phyloP scores from a whole-genome alignment of 805 yeast species.

The Metschnikowia aberdeeniae region DNA sequence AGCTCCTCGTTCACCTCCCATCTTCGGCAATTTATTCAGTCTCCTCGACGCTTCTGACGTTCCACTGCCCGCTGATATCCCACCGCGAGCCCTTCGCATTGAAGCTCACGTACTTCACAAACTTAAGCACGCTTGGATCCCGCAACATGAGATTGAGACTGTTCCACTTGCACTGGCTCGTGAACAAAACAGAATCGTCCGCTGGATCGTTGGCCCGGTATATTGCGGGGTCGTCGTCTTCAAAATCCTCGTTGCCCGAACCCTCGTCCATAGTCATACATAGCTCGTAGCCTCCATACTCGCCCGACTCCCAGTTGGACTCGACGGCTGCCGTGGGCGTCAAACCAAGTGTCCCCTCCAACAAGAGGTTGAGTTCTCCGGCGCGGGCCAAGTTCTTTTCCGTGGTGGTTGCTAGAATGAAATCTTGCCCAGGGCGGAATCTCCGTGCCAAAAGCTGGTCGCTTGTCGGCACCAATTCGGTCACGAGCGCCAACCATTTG shows the following conservation, averaged over 20 bases:
- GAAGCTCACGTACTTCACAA: conserved; percentile 86
- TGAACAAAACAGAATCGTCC: conserved; percentile 71
- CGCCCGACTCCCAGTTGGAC: conserved; percentile 83
- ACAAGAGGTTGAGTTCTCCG: conserved; percentile 39
- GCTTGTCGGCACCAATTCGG: conserved; percentile 57
- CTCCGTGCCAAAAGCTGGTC: conserved; percentile 74
- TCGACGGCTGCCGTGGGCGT: conserved; percentile 61
- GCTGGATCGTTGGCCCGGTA: conserved; percentile 54
- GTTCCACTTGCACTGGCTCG: conserved; percentile 83
- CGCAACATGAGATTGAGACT: conserved; percentile 70
- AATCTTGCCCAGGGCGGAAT: conserved; percentile 94
- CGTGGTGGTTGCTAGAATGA: conserved; percentile 77
- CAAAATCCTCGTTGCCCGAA: conserved; percentile 44
- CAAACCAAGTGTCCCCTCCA: conserved; percentile 78
- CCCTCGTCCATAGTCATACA: conserved; percentile 66
- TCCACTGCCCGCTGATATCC: conserved; percentile 85
- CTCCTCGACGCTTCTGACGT: conserved; percentile 50
- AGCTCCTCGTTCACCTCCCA: background rate
- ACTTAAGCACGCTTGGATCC: conserved; percentile 83
- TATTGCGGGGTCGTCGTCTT: conserved; percentile 79
- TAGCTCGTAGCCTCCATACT: conserved; percentile 89
- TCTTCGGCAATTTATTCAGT: conserved; percentile 4
- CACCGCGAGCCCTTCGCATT: conserved; percentile 88
- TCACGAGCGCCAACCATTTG: conserved; percentile 63
- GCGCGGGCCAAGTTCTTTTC: conserved; percentile 35